Base-by-base conservation (phyloP, 2,329 filamentous ascomycete species). In the Samsoniella hepiali region DNA sequence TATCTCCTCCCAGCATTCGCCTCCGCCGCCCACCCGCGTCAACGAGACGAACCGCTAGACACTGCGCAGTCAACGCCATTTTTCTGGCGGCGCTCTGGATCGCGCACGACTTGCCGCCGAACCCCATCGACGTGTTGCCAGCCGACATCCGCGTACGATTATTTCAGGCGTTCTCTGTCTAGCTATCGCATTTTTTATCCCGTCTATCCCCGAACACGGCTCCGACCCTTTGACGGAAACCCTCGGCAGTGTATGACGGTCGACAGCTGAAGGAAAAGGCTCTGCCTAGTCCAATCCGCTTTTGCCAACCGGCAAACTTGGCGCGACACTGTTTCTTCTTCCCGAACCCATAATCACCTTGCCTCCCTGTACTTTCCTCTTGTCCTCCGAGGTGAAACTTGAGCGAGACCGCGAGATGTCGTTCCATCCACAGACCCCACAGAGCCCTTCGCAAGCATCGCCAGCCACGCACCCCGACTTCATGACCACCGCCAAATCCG, bases 381-480 rank as follows among this genome's bases (percentile, higher is more conserved):
- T 31, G 13, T 31, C 34, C 22, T 47, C 13, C 49, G 22, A 59
- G 47, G 22, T 32, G 22, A 45, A 49, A 22, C 44, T 59, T 36
- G 32, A 34, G 31, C 51, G 29, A 62, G 22, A 65, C 67, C 70
- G 67, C 70, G 67, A 75, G 75, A 88, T 88, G 85, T 86, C 84
- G 77, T 87, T 84, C 80, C 85, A 88, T 74, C 86, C 86, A 70
- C 85, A 85, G 71, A 88, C 86, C 69, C 86, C 86, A 73, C 85
- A 88, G 80, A 88, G 86, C 74, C 86, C 86, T 72, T 87, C 84
- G 72, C 83, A 86, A 73, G 79, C 82, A 72, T 86, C 83, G 68
- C 82, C 83, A 67, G 82, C 78, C 69, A 82, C 79, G 68, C 79
- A 78, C 66, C 81, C 78, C 72, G 83, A 84, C 70, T 77, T 76